A percentile compares a stretch with the other conserved stretches of the same genome.
Conservation (phyloP, 257 asterid species). For the Solanum chilense region DNA sequence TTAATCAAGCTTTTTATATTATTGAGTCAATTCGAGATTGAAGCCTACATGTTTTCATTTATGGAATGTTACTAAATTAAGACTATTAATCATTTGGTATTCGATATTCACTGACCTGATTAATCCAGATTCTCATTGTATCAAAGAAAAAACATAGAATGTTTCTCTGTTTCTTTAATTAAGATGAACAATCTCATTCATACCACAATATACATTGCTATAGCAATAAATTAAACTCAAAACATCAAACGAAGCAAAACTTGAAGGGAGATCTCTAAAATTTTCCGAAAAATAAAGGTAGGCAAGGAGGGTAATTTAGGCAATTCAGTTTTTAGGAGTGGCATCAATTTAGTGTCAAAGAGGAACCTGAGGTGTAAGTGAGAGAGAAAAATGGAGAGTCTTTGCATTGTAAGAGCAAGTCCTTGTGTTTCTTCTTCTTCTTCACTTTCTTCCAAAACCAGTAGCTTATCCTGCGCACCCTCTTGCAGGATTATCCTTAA, state of each 20-base stretch:
- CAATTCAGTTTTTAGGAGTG: not conserved
- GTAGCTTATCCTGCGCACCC: constrained; percentile 18
- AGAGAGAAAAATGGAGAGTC: constrained; percentile 36
- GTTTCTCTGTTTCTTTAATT: not conserved
- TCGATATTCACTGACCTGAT: not conserved
- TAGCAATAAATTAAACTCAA: not conserved
- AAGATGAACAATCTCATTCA: too few relatives aligned
- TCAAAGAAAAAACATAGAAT: not conserved
- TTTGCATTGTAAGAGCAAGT: constrained; percentile 24
- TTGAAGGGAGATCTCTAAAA: not conserved
- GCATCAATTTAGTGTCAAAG: not conserved
- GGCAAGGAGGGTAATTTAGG: not conserved
- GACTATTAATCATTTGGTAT: not conserved
- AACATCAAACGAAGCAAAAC: not conserved
- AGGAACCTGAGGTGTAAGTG: constrained; percentile 1
- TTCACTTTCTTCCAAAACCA: constrained; percentile 6
- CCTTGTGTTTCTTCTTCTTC: constrained; percentile 18
- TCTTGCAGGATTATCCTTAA: constrained; percentile 15
- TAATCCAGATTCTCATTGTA: not conserved
- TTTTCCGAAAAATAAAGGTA: not conserved
- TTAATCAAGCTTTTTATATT: not conserved
- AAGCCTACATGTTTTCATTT: not conserved
- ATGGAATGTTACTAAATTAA: not conserved
- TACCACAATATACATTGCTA: not conserved
- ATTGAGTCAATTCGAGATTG: not conserved